Conservation (phyloP, 2,329 filamentous ascomycete genomes). For the Aspergillus sp. region DNA sequence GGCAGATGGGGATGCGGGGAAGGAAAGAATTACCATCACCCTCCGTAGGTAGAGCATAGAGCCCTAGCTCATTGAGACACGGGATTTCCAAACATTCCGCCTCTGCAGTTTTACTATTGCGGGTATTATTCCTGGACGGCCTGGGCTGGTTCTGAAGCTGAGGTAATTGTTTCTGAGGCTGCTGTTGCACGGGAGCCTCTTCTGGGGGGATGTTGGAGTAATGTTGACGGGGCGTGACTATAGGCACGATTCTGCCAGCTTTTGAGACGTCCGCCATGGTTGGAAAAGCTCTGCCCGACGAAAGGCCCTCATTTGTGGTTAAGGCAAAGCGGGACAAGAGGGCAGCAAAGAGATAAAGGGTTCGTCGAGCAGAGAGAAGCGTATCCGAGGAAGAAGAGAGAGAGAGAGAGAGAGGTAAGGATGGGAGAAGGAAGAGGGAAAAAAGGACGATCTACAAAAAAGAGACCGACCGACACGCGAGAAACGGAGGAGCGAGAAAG, state of each 20-base stretch:
- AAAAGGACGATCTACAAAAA: too few species aligned
- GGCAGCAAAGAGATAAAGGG: too few species aligned
- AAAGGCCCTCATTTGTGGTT: slow-evolving; percentile 30
- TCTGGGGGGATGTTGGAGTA: slow-evolving; percentile 13
- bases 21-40: slow-evolving; percentile 54
- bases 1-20: slow-evolving; percentile 9
- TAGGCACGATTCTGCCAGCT: slow-evolving; percentile 39
- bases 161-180: slow-evolving; percentile 5
- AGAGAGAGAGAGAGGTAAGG: too few species aligned
- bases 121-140: slow-evolving; percentile 7
- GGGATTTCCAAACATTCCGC: slow-evolving; percentile 32
- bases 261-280: slow-evolving; percentile 35
- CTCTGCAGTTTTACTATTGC: slow-evolving; percentile 13
- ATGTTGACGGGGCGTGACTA: slow-evolving; percentile 28
- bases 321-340: too few species aligned
- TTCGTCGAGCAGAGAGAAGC: too few species aligned
- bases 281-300: slow-evolving; percentile 25
- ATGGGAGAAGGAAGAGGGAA: too few species aligned
- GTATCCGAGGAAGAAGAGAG: too few species aligned
- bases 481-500: too few species aligned
- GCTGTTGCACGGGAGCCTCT: slow-evolving; percentile 7
- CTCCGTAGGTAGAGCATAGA: slow-evolving; percentile 56
- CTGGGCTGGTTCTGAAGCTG: slow-evolving; percentile 12
- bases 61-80: slow-evolving; percentile 49
- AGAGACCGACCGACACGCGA: too few species aligned